Evolutionary conservation across 2,329 filamentous ascomycete species (phyloP).

Genomic region (Cladosporium colombiae): DNA sequence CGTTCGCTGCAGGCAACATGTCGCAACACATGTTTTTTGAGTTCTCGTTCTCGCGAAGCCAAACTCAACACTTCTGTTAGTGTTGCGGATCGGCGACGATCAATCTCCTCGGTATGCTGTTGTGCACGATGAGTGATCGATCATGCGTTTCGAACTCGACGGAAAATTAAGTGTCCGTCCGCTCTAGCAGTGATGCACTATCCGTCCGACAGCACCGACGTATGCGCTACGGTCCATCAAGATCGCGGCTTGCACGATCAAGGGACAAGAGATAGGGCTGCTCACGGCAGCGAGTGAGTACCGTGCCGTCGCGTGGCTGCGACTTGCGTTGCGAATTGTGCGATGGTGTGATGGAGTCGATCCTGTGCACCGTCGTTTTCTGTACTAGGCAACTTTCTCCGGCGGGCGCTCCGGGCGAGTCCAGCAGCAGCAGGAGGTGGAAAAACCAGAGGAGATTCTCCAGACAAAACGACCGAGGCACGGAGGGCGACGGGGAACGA

Average conservation of each 20-base stretch:
- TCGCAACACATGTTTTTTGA: neutral
- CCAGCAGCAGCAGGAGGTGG: neutral
- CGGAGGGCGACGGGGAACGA: neutral
- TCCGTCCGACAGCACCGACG: neutral
- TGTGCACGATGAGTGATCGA: neutral
- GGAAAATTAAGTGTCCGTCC: neutral
- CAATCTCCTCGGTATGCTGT: neutral
- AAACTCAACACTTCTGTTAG: neutral
- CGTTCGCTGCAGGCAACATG: neutral
- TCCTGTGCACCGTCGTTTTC: neutral
- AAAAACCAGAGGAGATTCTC: neutral
- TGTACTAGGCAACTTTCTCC: neutral
- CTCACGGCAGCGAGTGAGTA: slow-evolving; percentile 1
- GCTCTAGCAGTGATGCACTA: neutral
- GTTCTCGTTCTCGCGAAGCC: neutral
- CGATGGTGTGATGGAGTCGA: neutral
- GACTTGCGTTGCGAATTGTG: neutral
- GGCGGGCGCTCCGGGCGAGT: neutral
- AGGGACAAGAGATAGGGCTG: slow-evolving; percentile 1
- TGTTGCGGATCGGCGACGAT: neutral
- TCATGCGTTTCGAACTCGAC: neutral
- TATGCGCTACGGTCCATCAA: slow-evolving; percentile 2
- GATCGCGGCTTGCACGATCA: neutral
- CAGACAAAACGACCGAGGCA: neutral
- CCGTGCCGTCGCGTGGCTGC: slow-evolving; percentile 11